phyloP scores from a whole-genome alignment of 345 rosid genomes.

The Murraya koenigii region DNA sequence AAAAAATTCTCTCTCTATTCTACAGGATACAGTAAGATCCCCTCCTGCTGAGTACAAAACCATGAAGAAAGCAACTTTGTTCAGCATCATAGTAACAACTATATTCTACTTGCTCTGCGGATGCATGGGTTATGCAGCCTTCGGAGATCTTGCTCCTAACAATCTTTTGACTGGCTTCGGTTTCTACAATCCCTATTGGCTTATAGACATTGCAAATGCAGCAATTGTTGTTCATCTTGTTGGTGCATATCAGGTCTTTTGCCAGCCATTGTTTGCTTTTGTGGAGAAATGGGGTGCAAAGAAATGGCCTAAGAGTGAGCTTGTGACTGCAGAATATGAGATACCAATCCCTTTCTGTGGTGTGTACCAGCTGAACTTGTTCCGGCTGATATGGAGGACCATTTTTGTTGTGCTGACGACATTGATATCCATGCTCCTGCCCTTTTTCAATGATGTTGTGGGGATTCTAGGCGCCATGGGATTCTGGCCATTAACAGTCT shows the following conservation, averaged over 20 bases:
- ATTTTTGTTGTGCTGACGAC: slow-evolving; percentile 42
- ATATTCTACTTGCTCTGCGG: slow-evolving; percentile 71
- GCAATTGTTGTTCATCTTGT: slow-evolving; percentile 76
- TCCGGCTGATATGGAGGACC: slow-evolving; percentile 53
- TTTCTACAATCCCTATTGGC: slow-evolving; percentile 84
- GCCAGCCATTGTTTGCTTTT: slow-evolving; percentile 67
- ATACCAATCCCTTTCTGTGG: slow-evolving; percentile 40
- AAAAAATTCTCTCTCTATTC: not conserved
- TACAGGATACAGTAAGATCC: slow-evolving; percentile 70
- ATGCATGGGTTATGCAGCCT: slow-evolving; percentile 81
- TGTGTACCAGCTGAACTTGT: slow-evolving; percentile 45
- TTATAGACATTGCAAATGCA: slow-evolving; percentile 60
- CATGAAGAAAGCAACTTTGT: slow-evolving; percentile 70
- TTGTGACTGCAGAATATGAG: slow-evolving; percentile 41
- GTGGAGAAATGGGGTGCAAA: slow-evolving; percentile 49
- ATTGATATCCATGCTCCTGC: slow-evolving; percentile 53
- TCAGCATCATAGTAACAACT: slow-evolving; percentile 50
- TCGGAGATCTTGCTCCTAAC: slow-evolving; percentile 70
- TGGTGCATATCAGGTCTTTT: slow-evolving; percentile 67
- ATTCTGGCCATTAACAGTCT: slow-evolving; percentile 58
- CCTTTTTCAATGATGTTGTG: slow-evolving; percentile 52
- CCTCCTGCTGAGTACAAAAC: slow-evolving; percentile 75
- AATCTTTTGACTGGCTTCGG: slow-evolving; percentile 79
- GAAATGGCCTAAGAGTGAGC: slow-evolving; percentile 42
- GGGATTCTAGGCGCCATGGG: slow-evolving; percentile 49